These are phyloP conservation scores for Phytophthora megakarya DNA, from an alignment of 352 stramenopile species.

Conservation along the genomic window DNA sequence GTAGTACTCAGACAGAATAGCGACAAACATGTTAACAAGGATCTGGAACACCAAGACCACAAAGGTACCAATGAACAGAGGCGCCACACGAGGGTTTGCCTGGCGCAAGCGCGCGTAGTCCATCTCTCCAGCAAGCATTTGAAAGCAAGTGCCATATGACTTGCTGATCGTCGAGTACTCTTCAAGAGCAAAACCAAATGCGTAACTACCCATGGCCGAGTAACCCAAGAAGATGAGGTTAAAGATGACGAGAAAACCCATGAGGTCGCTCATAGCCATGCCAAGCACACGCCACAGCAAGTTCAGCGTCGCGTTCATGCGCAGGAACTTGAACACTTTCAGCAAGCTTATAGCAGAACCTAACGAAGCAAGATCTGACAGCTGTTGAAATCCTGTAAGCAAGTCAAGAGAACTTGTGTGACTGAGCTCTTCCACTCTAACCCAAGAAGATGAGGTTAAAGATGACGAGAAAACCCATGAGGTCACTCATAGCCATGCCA, in stretches of 20 bases:
- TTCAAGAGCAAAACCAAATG: slow-evolving; percentile 82
- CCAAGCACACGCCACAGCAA: slow-evolving; percentile 84
- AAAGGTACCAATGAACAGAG: slow-evolving; percentile 86
- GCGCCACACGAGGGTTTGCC: slow-evolving; percentile 79
- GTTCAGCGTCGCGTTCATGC: slow-evolving; percentile 90
- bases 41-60: slow-evolving; percentile 89
- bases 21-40: slow-evolving; percentile 91
- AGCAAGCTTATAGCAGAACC: slow-evolving; percentile 80
- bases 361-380: slow-evolving; percentile 78
- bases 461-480: slow-evolving; percentile 90
- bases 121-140: slow-evolving; percentile 87
- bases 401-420: slow-evolving; percentile 69
- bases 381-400: slow-evolving; percentile 68
- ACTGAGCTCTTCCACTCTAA: slow-evolving; percentile 64
- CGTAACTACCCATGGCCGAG: slow-evolving; percentile 83
- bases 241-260: slow-evolving; percentile 91
- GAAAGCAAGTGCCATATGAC: slow-evolving; percentile 86
- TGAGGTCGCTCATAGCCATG: slow-evolving; percentile 86
- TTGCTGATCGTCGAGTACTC: slow-evolving; percentile 86
- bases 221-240: slow-evolving; percentile 89
- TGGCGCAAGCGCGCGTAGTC: slow-evolving; percentile 78
- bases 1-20: slow-evolving; percentile 90
- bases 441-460: slow-evolving; percentile 91
- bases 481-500: slow-evolving; percentile 81
- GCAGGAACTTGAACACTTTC: slow-evolving; percentile 90